Evolutionary conservation across 371 early-diverging fungal genomes (phyloP).

Genomic region (Syncephalis fuscata): DNA sequence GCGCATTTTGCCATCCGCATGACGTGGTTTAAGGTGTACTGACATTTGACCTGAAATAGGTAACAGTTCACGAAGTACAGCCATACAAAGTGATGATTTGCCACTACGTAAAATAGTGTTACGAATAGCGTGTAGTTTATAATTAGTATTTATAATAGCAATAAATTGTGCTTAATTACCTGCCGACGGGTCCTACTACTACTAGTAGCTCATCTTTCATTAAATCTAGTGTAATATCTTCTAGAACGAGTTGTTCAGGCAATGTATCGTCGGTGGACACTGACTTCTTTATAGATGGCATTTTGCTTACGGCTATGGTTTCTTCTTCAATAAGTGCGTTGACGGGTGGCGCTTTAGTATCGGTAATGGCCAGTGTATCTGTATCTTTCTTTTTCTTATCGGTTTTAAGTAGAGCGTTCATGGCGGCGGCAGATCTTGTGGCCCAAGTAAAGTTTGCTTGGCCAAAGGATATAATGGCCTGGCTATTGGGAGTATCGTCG

Average conservation of each 20-base stretch:
- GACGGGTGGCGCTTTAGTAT: too few relatives aligned
- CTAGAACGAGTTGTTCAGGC: background rate
- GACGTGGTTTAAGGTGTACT: conserved; percentile 23
- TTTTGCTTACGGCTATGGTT: too few relatives aligned
- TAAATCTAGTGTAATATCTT: conserved; percentile 13
- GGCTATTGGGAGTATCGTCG: background rate
- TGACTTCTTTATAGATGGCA: too few relatives aligned
- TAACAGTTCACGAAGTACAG: conserved; percentile 36
- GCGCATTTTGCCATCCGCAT: conserved; percentile 48
- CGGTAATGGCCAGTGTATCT: too few relatives aligned
- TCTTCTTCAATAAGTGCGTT: background rate
- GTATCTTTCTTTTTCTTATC: conserved; percentile 3
- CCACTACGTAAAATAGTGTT: conserved; percentile 20
- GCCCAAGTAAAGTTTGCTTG: conserved; percentile 5
- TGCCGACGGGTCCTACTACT: conserved; percentile 75
- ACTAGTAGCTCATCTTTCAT: conserved; percentile 47
- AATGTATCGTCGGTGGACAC: background rate
- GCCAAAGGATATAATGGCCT: conserved; percentile 1
- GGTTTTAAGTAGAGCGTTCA: conserved; percentile 11
- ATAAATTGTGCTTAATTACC: too few relatives aligned
- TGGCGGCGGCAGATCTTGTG: conserved; percentile 2
- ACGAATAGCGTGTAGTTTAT: too few relatives aligned
- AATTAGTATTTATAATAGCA: too few relatives aligned
- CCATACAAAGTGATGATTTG: conserved; percentile 66
- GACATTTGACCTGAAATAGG: conserved; percentile 63